These are phyloP conservation scores for Fallopia convolvulus DNA, from an alignment of 148 eudicot species.

Conservation along the genomic window DNA sequence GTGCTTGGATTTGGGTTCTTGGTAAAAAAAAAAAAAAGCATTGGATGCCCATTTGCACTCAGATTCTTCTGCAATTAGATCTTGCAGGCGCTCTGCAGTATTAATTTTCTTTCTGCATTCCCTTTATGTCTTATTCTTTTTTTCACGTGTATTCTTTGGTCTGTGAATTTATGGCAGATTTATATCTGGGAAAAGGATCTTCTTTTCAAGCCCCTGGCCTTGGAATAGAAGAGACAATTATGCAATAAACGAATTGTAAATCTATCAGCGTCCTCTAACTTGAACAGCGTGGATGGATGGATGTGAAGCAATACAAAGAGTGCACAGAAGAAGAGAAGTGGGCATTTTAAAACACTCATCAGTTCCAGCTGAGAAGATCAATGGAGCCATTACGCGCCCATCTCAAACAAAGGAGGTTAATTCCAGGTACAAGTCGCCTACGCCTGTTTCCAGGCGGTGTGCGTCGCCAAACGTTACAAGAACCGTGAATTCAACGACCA, in stretches of 20 bases:
- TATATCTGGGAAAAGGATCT: constrained; percentile 42
- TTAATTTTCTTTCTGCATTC: constrained; percentile 21
- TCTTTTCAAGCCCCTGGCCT: constrained; percentile 24
- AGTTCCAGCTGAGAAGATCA: constrained; percentile 49
- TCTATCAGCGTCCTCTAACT: constrained; percentile 40
- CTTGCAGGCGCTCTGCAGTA: constrained; percentile 19
- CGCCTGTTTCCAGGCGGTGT: constrained; percentile 39
- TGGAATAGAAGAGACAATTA: background rate
- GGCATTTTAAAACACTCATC: constrained; percentile 43
- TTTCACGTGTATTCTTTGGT: constrained; percentile 4
- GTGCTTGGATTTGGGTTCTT: constrained; percentile 26
- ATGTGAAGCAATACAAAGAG: constrained; percentile 43
- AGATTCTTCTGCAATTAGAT: constrained; percentile 33
- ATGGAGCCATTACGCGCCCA: constrained; percentile 36
- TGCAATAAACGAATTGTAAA: constrained; percentile 16
- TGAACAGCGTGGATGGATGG: constrained; percentile 68
- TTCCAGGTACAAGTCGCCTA: constrained; percentile 45
- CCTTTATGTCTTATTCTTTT: constrained; percentile 28
- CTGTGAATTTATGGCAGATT: constrained; percentile 55
- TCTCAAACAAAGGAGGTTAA: constrained; percentile 57
- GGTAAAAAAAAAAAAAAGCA: constrained; percentile 12
- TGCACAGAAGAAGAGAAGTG: constrained; percentile 39
- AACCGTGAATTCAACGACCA: constrained; percentile 35
- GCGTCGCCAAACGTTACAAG: constrained; percentile 57
- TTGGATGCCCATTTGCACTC: constrained; percentile 19